phyloP scores from a whole-genome alignment of 371 early-diverging fungal genomes.

The Homolaphlyctis polyrhiza region DNA sequence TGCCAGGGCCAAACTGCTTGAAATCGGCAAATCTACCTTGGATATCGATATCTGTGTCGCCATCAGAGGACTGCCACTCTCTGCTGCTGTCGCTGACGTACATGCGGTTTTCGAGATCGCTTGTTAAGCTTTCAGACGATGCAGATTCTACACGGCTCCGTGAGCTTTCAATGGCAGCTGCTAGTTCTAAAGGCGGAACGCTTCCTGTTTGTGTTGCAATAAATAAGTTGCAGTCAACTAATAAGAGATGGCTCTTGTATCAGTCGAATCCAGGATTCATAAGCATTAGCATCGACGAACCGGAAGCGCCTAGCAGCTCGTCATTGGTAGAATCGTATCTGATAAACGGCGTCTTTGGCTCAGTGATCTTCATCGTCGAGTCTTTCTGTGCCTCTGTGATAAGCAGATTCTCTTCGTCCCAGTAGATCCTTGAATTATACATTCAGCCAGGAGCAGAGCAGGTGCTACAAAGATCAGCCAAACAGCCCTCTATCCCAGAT shows the following conservation, averaged over 20 bases:
- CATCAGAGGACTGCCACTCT: slow-evolving; percentile 2
- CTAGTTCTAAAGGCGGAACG: not conserved
- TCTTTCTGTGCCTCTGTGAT: slow-evolving; percentile 87
- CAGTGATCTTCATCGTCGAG: slow-evolving; percentile 92
- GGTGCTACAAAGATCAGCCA: too few species aligned
- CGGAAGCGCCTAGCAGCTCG: slow-evolving; percentile 44
- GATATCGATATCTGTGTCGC: not conserved
- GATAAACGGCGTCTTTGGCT: slow-evolving; percentile 95
- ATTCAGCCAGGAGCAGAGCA: too few species aligned
- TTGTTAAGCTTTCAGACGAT: not conserved
- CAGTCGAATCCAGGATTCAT: not conserved
- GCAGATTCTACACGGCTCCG: not conserved
- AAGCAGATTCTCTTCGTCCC: slow-evolving; percentile 94
- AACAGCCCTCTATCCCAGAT: too few species aligned
- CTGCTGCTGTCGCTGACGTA: not conserved
- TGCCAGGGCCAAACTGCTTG: not conserved
- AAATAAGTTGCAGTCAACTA: not conserved
- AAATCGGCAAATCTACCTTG: not conserved
- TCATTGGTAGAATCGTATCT: slow-evolving; percentile 79
- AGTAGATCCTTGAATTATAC: slow-evolving; percentile 51
- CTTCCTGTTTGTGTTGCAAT: not conserved
- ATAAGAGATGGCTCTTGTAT: too few species aligned
- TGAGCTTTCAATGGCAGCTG: slow-evolving; percentile 1
- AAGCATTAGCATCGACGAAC: slow-evolving; percentile 6
- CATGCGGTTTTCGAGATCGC: slow-evolving; percentile 1